Percentiles rank a stretch among this genome's conserved stretches.
phyloP scores from a whole-genome alignment of 495 filamentous ascomycete genomes.

The Neurospora sp. region DNA sequence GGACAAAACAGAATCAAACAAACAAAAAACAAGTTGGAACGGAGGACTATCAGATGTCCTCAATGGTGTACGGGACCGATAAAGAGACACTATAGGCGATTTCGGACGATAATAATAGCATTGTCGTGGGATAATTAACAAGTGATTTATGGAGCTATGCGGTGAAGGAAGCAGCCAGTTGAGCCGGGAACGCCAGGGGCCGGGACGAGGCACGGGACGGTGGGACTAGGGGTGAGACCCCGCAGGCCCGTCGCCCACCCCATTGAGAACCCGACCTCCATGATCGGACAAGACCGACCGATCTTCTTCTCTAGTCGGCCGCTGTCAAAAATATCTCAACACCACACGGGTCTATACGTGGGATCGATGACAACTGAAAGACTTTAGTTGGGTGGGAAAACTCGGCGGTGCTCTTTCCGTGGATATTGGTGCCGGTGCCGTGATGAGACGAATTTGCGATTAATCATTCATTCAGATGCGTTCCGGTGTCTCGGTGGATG shows the following conservation, averaged over 20 bases:
- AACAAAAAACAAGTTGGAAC: neutral
- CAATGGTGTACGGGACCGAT: neutral
- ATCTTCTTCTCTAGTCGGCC: neutral
- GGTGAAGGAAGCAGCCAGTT: neutral
- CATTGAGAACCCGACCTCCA: neutral
- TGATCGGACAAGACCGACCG: neutral
- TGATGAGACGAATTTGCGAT: neutral
- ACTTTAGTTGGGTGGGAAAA: neutral
- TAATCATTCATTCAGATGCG: neutral
- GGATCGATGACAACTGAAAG: neutral
- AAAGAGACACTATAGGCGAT: neutral
- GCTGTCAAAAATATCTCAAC: neutral
- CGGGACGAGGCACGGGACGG: neutral
- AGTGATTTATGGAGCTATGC: neutral
- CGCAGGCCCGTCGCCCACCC: neutral
- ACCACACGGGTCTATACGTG: neutral
- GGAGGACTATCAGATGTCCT: neutral
- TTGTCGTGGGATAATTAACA: neutral
- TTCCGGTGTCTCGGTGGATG: neutral
- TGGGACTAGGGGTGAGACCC: neutral
- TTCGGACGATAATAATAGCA: neutral
- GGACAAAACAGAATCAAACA: neutral
- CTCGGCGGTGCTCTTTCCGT: neutral
- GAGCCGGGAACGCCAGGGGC: neutral
- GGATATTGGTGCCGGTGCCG: neutral